Percentiles rank a stretch among this genome's conserved stretches.
phyloP scores from a whole-genome alignment of 371 early-diverging fungal genomes.

The Phascolomyces articulosus region DNA sequence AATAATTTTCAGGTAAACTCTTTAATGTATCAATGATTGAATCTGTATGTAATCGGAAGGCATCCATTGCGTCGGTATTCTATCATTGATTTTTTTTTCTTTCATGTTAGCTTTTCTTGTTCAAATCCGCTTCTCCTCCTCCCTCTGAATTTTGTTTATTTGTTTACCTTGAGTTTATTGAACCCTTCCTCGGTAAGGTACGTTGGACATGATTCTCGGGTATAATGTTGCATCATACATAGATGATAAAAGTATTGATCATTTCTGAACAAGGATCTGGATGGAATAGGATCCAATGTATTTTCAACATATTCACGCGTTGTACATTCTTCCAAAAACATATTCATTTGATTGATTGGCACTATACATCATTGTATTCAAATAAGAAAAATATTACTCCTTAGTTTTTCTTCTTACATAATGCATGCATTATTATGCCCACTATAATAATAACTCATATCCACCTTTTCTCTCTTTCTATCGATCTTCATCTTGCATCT shows the following conservation, averaged over 20 bases:
- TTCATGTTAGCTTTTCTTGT: background rate
- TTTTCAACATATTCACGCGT: constrained; percentile 80
- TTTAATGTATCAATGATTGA: constrained; percentile 71
- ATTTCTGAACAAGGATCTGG: constrained; percentile 58
- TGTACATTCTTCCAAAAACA: constrained; percentile 81
- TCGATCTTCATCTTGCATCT: no score
- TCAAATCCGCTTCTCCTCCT: background rate
- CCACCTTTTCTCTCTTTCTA: no score
- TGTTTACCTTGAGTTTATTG: constrained; percentile 53
- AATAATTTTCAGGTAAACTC: constrained; percentile 59
- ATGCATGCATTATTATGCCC: no score
- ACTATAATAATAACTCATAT: background rate
- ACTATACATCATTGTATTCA: no score
- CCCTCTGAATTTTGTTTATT: background rate
- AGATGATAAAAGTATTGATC: constrained; percentile 89
- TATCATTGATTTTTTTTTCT: background rate
- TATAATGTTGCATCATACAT: constrained; percentile 73
- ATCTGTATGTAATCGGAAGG: constrained; percentile 80
- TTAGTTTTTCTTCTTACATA: no score
- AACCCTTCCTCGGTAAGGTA: constrained; percentile 78
- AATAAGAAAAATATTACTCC: no score
- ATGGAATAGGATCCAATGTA: constrained; percentile 81
- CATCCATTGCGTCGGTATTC: constrained; percentile 52
- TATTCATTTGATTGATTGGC: constrained; percentile 87
- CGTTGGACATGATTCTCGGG: constrained; percentile 65